A percentile compares a stretch with the other conserved stretches of the same genome.
These are phyloP conservation scores for Clarkia xantiana DNA, from an alignment of 345 rosid species.

Conservation along the genomic window DNA sequence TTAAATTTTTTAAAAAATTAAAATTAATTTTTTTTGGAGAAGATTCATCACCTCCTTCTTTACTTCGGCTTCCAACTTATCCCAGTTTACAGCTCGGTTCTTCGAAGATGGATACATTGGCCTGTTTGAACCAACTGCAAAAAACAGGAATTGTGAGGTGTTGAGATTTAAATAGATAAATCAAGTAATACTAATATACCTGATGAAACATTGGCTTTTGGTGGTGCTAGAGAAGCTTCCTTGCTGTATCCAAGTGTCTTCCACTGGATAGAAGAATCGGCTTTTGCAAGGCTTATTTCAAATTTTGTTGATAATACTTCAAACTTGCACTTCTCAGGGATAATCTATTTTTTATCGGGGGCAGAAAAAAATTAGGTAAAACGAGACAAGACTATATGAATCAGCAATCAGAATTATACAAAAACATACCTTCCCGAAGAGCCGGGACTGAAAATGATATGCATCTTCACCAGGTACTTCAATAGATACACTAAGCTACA, in stretches of 20 bases:
- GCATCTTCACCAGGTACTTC: conserved; percentile 43
- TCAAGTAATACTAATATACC: conserved; percentile 13
- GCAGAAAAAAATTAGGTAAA: neutral
- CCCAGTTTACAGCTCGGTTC: conserved; percentile 45
- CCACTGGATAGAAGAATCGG: conserved; percentile 40
- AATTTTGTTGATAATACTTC: conserved; percentile 40
- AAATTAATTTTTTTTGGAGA: no score
- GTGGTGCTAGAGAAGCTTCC: conserved; percentile 20
- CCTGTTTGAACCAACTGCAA: conserved; percentile 33
- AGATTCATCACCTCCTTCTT: conserved; percentile 41
- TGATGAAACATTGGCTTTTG: conserved; percentile 29
- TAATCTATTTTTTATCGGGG: conserved; percentile 24
- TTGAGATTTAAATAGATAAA: neutral
- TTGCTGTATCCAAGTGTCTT: conserved; percentile 44
- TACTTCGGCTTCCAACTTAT: conserved; percentile 62
- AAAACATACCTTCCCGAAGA: conserved; percentile 76
- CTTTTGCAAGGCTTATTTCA: conserved; percentile 67
- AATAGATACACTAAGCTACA: conserved; percentile 58
- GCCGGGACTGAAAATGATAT: conserved; percentile 49
- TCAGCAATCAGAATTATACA: neutral
- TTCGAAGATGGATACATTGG: conserved; percentile 68
- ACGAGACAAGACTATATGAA: neutral
- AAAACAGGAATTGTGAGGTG: neutral
- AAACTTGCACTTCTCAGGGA: conserved; percentile 45
- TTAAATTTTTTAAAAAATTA: no score